Percentiles rank a stretch among this genome's conserved stretches.
Conservation (phyloP, 805 yeast species). For the Sugiyamaella valdiviana region DNA sequence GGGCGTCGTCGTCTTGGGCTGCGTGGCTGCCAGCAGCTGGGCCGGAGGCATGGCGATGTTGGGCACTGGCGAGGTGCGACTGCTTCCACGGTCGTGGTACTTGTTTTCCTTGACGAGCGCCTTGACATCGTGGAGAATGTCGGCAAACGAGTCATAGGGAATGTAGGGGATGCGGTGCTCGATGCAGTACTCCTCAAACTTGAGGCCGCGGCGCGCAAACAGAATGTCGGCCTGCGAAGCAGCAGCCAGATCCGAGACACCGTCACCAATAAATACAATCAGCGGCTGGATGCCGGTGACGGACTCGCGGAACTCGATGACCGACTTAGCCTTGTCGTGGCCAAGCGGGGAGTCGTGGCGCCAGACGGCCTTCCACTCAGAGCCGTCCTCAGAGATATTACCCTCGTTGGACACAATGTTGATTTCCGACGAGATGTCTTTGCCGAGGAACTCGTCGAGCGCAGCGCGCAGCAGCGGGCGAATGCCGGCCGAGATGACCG, state of each 20-base stretch:
- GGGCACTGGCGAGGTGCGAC: background rate
- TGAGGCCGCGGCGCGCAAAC: constrained; percentile 39
- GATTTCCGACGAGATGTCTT: constrained; percentile 32
- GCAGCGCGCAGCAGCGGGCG: constrained; percentile 38
- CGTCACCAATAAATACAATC: constrained; percentile 50
- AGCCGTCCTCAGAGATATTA: constrained; percentile 33
- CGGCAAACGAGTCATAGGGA: constrained; percentile 38
- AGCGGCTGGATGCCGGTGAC: constrained; percentile 36
- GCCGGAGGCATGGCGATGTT: background rate
- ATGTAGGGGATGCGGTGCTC: constrained; percentile 37
- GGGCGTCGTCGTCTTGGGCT: constrained; percentile 7
- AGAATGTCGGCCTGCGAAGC: constrained; percentile 40
- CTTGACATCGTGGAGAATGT: constrained; percentile 33
- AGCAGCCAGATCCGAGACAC: constrained; percentile 45
- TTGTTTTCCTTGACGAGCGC: constrained; percentile 23
- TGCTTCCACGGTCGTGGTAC: constrained; percentile 14
- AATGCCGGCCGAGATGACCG: constrained; percentile 40
- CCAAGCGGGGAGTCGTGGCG: constrained; percentile 39
- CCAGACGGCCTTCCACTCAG: constrained; percentile 37
- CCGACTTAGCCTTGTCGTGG: constrained; percentile 39
- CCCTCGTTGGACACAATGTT: constrained; percentile 39
- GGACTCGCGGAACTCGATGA: constrained; percentile 33
- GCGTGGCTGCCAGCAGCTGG: background rate
- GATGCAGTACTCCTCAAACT: constrained; percentile 37
- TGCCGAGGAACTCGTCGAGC: constrained; percentile 36